Conservation (phyloP, 495 filamentous ascomycete species). For the Penicillium crystallinum region DNA sequence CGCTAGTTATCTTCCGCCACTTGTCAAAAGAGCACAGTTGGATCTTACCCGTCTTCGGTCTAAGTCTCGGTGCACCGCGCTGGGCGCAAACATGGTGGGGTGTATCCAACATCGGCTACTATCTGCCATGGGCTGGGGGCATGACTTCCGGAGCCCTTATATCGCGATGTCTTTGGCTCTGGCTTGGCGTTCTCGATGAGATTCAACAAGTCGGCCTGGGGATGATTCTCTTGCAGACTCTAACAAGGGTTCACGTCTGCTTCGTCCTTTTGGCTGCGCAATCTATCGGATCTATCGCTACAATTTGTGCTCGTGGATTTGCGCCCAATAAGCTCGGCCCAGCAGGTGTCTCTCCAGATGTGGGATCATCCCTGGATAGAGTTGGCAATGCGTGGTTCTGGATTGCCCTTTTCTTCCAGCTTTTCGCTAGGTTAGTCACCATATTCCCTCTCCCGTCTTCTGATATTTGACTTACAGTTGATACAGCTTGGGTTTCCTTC, state of each 20-base stretch:
- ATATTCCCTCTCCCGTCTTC: no score
- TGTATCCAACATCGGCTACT: conserved; percentile 41
- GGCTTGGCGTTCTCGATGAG: conserved; percentile 45
- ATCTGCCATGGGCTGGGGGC: conserved; percentile 43
- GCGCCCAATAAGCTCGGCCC: conserved; percentile 44
- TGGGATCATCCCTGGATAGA: conserved; percentile 44
- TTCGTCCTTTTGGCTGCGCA: conserved; percentile 46
- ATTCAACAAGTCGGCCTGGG: conserved; percentile 47
- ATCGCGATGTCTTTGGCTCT: conserved; percentile 46
- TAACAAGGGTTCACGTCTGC: conserved; percentile 44
- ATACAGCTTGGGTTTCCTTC: no score
- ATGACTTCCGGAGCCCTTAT: conserved; percentile 37
- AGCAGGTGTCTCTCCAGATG: conserved; percentile 41
- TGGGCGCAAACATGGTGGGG: conserved; percentile 51
- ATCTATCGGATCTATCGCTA: conserved; percentile 46
- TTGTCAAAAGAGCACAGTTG: conserved; percentile 44
- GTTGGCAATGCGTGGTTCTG: conserved; percentile 61
- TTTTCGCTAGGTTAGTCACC: conserved; percentile 54
- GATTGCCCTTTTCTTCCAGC: conserved; percentile 56
- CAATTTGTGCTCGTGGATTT: conserved; percentile 43
- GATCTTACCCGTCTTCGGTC: conserved; percentile 48
- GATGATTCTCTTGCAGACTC: conserved; percentile 45
- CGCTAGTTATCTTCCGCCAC: conserved; percentile 36
- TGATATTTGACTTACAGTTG: no score
- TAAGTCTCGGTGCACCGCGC: conserved; percentile 44